Percentiles rank a stretch among this genome's conserved stretches.
These are phyloP conservation scores for Globomyces sp. DNA, from an alignment of 371 early-diverging fungal genomes.

Conservation along the genomic window DNA sequence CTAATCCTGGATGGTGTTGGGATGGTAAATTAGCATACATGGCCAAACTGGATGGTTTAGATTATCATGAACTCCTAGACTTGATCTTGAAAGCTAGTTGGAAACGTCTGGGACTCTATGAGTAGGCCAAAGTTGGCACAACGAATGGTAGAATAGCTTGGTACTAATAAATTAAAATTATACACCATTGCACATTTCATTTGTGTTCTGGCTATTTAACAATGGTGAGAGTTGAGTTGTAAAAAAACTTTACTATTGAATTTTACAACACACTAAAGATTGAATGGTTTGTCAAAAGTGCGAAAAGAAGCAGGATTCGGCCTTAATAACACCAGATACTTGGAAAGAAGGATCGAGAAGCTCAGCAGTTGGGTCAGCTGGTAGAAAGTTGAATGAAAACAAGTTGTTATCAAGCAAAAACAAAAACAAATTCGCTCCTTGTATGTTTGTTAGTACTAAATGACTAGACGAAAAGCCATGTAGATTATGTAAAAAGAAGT, in stretches of 20 bases:
- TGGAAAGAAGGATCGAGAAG: conserved; percentile 73
- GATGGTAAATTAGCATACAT: conserved; percentile 58
- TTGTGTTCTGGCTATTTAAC: too few relatives aligned
- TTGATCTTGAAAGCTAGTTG: conserved; percentile 44
- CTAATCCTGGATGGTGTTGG: conserved; percentile 61
- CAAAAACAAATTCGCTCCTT: conserved; percentile 45
- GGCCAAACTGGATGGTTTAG: conserved; percentile 44
- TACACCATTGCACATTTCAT: too few relatives aligned
- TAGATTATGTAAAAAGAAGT: neutral
- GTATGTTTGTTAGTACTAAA: too few relatives aligned
- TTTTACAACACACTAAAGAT: too few relatives aligned
- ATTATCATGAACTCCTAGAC: conserved; percentile 44
- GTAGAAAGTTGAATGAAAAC: conserved; percentile 67
- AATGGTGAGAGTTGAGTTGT: too few relatives aligned
- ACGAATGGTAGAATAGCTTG: too few relatives aligned
- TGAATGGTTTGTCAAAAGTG: conserved; percentile 64
- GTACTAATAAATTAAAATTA: too few relatives aligned
- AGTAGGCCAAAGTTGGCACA: too few relatives aligned
- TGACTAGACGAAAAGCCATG: neutral
- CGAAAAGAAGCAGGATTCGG: conserved; percentile 63
- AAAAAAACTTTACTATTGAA: too few relatives aligned
- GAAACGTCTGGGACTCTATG: neutral
- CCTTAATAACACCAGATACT: conserved; percentile 58
- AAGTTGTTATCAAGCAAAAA: conserved; percentile 64
- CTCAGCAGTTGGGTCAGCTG: conserved; percentile 41